Percentiles rank a stretch among this genome's conserved stretches.
Evolutionary conservation across 352 stramenopile species (phyloP).

Genomic region (Pythium angustatum): DNA sequence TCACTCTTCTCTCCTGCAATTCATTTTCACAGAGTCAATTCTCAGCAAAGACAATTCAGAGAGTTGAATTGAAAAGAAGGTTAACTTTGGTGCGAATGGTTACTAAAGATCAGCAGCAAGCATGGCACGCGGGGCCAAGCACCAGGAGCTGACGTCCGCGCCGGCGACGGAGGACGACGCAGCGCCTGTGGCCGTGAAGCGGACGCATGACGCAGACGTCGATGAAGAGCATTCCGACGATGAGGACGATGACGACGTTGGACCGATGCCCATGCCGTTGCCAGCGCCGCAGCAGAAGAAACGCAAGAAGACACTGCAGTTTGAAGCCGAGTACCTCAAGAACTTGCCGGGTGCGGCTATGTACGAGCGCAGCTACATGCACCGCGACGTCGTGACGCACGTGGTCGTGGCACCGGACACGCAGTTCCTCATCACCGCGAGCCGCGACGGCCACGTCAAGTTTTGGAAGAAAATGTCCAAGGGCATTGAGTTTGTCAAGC

Average conservation of each 20-base stretch:
- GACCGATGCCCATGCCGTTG: conserved; percentile 52
- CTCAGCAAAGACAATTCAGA: conserved; percentile 9
- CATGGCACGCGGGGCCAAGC: conserved; percentile 1
- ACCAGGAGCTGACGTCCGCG: not conserved
- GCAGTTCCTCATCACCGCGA: conserved; percentile 97
- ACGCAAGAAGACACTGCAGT: conserved; percentile 55
- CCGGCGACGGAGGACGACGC: not conserved
- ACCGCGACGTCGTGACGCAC: conserved; percentile 94
- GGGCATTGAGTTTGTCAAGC: conserved; percentile 99
- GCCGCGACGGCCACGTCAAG: conserved; percentile 97
- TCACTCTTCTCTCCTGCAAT: conserved; percentile 2
- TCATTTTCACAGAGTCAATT: conserved; percentile 10
- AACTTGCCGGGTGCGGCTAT: conserved; percentile 88
- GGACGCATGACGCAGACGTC: not conserved
- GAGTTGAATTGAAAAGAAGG: conserved; percentile 8
- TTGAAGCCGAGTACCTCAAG: conserved; percentile 74
- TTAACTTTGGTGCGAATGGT: too few relatives aligned
- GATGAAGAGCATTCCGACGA: conserved; percentile 41
- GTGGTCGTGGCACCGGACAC: conserved; percentile 88
- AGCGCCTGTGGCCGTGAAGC: not conserved
- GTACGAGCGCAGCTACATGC: conserved; percentile 98
- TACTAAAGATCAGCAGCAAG: conserved; percentile 3
- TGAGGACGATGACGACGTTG: conserved; percentile 39
- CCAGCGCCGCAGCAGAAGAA: conserved; percentile 32
- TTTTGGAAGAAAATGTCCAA: conserved; percentile 99